phyloP scores from a whole-genome alignment of 495 filamentous ascomycete genomes.

The Xylaria intraflava region DNA sequence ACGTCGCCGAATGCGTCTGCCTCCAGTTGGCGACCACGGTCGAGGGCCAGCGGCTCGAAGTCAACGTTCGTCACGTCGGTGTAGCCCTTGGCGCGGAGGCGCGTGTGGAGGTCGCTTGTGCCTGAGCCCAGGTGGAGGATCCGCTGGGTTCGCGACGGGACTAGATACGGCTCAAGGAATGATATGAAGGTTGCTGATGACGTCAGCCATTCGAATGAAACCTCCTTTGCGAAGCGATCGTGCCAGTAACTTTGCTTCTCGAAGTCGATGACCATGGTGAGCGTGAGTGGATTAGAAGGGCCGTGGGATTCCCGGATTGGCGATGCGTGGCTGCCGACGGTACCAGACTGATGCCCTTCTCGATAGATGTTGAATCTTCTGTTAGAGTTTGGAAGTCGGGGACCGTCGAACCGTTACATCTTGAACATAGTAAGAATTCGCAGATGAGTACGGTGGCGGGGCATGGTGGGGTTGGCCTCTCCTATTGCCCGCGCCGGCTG shows the following conservation, averaged over 20 bases:
- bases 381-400: too few species aligned
- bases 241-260: constrained; percentile 39
- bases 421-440: too few species aligned
- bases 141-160: neutral
- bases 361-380: neutral
- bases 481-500: too few species aligned
- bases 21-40: constrained; percentile 29
- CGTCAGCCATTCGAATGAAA: constrained; percentile 35
- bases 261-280: constrained; percentile 22
- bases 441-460: too few species aligned
- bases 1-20: constrained; percentile 28
- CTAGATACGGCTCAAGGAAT: constrained; percentile 27
- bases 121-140: constrained; percentile 38
- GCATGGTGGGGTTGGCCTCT: too few species aligned
- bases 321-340: constrained; percentile 1
- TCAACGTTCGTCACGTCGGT: constrained; percentile 35
- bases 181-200: constrained; percentile 30
- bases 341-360: neutral
- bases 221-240: constrained; percentile 30
- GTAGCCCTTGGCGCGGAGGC: constrained; percentile 26
- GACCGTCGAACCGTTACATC: too few species aligned
- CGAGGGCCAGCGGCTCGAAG: constrained; percentile 36
- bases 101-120: constrained; percentile 37
- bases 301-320: neutral
- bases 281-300: neutral